Conservation (phyloP, 768 basidiomycete genomes). For the Suillus subluteus region DNA sequence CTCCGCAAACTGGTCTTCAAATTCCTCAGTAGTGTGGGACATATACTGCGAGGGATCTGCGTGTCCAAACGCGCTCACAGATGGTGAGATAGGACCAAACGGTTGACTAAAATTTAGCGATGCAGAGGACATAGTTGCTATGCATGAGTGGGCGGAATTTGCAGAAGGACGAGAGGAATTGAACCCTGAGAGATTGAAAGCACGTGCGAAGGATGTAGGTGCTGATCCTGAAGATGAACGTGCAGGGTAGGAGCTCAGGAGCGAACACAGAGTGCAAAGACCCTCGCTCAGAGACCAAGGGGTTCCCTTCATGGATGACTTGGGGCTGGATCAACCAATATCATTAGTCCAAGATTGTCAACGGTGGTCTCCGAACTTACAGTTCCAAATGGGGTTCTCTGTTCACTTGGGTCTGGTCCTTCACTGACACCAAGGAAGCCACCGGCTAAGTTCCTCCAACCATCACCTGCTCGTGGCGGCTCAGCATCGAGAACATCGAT, state of each 20-base stretch:
- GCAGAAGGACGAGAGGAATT: slow-evolving; percentile 56
- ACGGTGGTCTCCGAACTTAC: too few species aligned
- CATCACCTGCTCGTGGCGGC: too few species aligned
- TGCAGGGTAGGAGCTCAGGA: slow-evolving; percentile 49
- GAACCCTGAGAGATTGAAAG: slow-evolving; percentile 51
- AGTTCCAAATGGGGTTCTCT: too few species aligned
- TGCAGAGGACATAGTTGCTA: slow-evolving; percentile 38
- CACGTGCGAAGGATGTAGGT: slow-evolving; percentile 48
- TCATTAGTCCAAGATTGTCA: too few species aligned
- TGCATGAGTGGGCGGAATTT: slow-evolving; percentile 36
- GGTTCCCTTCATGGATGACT: too few species aligned
- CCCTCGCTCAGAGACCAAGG: too few species aligned
- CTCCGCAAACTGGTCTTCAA: slow-evolving; percentile 4
- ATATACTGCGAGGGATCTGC: slow-evolving; percentile 18
- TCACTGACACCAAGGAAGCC: too few species aligned
- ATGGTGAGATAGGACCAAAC: slow-evolving; percentile 46
- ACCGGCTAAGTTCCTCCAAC: too few species aligned
- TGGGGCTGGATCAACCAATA: too few species aligned
- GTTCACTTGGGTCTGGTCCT: too few species aligned
- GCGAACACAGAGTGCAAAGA: slow-evolving; percentile 71
- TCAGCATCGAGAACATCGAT: too few species aligned
- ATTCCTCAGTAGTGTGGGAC: slow-evolving; percentile 7
- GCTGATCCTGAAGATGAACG: slow-evolving; percentile 57
- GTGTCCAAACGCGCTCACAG: slow-evolving; percentile 53
- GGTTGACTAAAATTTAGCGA: slow-evolving; percentile 51